Base-by-base conservation (phyloP, 148 eudicot species). In the Arbutus unedo region DNA sequence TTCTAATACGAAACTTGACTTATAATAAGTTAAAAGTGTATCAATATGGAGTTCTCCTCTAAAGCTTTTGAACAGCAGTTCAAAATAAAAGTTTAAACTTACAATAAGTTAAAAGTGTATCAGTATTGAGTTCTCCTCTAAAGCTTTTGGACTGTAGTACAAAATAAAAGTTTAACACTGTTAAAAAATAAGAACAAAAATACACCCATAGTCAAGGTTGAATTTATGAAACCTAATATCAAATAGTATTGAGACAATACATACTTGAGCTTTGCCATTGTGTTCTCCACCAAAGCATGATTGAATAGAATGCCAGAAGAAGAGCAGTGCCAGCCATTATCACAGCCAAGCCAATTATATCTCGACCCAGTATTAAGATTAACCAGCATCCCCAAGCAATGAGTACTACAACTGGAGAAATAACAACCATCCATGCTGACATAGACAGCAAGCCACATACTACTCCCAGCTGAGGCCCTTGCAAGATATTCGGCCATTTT, bases 211-310 rank as follows among this genome's bases (percentile, higher is more conserved):
- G 11, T 6, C 8, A 3, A n/a, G 19, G n/a, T 57, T 8, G 51
- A 49, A 70, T 49, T 79, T 23, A 38, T 74, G 1, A 50, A n/a
- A 62, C 53, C 38, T 2, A 62, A 74, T 47, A 18, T 56, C 59
- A 75, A 41, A 70, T 45, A 57, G n/a, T 21, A 8, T 6, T 6
- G 56, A 78, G 67, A 68, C 4, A 81, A 23, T 44, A 89, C 97
- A 80, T 92, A 96, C 99, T 92, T 84, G 99, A 96, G 92, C 96
- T 94, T 87, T 96, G 99, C 98, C 98, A 96, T 74, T 92, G 99
- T 74, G 99, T 96, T 85, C 98, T 90, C 99, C 99, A 96, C 99
- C 99, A 96, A 82, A 96, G 99, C 99, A 96, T 96, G 81, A 96
- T 91, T 1, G 99, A 93, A 82, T 94, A 96, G 84, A 96, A 96